These are phyloP conservation scores for Lactarius sp. DNA, from an alignment of 768 basidiomycete species.

Conservation along the genomic window DNA sequence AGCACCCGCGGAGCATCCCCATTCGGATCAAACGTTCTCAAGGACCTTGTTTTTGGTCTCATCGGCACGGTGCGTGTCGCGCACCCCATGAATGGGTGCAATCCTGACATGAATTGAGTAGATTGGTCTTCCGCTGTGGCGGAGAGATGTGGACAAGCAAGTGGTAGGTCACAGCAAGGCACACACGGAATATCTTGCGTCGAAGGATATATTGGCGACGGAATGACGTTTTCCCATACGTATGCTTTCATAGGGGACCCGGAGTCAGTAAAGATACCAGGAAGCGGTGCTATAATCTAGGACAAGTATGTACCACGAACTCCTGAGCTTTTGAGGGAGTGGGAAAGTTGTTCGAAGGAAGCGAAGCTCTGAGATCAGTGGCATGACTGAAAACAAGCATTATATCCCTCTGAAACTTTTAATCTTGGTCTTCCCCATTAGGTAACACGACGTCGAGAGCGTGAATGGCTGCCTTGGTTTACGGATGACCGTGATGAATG, in stretches of 20 bases:
- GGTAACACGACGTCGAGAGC: conserved; percentile 44
- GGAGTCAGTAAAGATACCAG: neutral
- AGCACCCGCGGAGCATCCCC: conserved; percentile 62
- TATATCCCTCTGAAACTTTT: conserved; percentile 54
- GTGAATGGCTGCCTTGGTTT: conserved; percentile 61
- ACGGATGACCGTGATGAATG: conserved; percentile 48
- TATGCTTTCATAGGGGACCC: neutral
- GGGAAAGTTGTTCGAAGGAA: conserved; percentile 38
- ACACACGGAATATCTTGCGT: conserved; percentile 36
- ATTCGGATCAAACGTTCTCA: conserved; percentile 42
- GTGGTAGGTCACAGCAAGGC: conserved; percentile 35
- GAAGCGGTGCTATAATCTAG: conserved; percentile 1
- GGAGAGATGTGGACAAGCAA: conserved; percentile 35
- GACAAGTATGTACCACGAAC: neutral
- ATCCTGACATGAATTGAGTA: conserved; percentile 22
- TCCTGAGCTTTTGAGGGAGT: neutral
- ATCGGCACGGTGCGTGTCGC: conserved; percentile 39
- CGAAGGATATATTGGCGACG: conserved; percentile 12
- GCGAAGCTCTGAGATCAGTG: conserved; percentile 41
- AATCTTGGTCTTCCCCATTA: conserved; percentile 81
- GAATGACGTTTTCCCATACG: neutral
- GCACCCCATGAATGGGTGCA: neutral
- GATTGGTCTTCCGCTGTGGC: conserved; percentile 41
- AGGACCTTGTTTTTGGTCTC: conserved; percentile 46
- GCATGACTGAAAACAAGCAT: conserved; percentile 46